Conservation (phyloP, 2,329 filamentous ascomycete species). For the Stylonectria norvegica region DNA sequence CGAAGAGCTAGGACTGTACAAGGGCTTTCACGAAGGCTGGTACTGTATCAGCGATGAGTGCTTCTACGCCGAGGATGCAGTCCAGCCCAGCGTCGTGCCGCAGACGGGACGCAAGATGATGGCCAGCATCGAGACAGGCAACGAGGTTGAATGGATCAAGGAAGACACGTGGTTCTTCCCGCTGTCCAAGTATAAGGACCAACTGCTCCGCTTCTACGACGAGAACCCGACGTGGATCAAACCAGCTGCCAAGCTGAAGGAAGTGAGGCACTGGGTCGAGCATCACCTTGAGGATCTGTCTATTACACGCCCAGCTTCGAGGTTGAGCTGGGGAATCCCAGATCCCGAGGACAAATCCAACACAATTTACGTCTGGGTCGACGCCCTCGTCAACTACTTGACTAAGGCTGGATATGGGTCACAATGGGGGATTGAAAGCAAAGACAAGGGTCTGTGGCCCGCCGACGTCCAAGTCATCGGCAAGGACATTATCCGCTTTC, state of each 20-base stretch:
- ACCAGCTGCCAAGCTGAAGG: constrained; percentile 69
- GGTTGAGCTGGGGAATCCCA: constrained; percentile 82
- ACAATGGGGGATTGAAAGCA: constrained; percentile 61
- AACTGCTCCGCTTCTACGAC: constrained; percentile 73
- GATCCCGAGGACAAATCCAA: constrained; percentile 82
- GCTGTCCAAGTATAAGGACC: constrained; percentile 76
- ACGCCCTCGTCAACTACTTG: constrained; percentile 91
- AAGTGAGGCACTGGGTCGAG: constrained; percentile 73
- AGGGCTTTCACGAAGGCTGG: constrained; percentile 86
- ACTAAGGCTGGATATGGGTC: constrained; percentile 74
- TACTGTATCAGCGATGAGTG: constrained; percentile 96
- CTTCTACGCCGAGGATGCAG: constrained; percentile 77
- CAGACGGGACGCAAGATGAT: constrained; percentile 79
- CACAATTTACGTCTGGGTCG: constrained; percentile 97
- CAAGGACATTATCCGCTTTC: constrained; percentile 95
- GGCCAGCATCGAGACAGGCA: constrained; percentile 82
- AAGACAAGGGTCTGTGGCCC: constrained; percentile 71
- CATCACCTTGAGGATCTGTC: constrained; percentile 82
- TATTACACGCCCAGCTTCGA: constrained; percentile 74
- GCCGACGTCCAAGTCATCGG: constrained; percentile 89
- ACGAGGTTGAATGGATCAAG: constrained; percentile 89
- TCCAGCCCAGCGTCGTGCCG: constrained; percentile 72
- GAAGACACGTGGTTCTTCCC: constrained; percentile 95
- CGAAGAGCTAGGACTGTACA: constrained; percentile 75
- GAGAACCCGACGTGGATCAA: constrained; percentile 75